Conservation (phyloP, 768 basidiomycete genomes). For the Phanerochaete sordida region DNA sequence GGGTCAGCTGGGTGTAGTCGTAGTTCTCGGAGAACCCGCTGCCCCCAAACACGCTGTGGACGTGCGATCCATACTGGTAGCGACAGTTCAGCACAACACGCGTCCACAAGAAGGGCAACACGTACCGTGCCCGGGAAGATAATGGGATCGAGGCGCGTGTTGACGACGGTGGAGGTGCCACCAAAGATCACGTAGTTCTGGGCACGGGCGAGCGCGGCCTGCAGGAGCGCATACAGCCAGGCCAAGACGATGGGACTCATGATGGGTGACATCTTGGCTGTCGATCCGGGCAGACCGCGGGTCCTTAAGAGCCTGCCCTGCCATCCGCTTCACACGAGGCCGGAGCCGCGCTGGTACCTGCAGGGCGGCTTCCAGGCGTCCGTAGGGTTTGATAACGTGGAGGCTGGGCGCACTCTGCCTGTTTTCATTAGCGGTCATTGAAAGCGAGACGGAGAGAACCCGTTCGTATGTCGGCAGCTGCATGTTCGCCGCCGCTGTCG, state of each 20-base stretch:
- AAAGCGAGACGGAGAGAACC: background rate
- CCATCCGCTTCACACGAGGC: background rate
- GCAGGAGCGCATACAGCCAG: background rate
- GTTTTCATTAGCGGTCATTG: background rate
- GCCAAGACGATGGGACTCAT: background rate
- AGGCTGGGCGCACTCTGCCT: background rate
- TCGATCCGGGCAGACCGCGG: background rate
- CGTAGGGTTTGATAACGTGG: background rate
- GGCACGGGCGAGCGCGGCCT: background rate
- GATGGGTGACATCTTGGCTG: background rate
- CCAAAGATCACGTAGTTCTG: conserved; percentile 13
- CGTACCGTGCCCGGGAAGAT: conserved; percentile 13
- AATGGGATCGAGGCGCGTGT: conserved; percentile 15
- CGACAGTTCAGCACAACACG: background rate
- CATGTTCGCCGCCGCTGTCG: background rate
- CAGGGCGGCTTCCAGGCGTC: background rate
- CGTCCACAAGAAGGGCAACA: background rate
- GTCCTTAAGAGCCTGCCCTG: background rate
- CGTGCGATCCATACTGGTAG: conserved; percentile 10
- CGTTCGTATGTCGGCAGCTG: background rate
- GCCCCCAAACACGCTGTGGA: conserved; percentile 15
- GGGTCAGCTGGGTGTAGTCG: conserved; percentile 4
- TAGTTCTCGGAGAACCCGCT: conserved; percentile 13
- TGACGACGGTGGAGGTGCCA: conserved; percentile 11
- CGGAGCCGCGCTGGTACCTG: background rate